phyloP scores from a whole-genome alignment of 1,284 basidiomycete species.

The Agroathelia rolfsii region DNA sequence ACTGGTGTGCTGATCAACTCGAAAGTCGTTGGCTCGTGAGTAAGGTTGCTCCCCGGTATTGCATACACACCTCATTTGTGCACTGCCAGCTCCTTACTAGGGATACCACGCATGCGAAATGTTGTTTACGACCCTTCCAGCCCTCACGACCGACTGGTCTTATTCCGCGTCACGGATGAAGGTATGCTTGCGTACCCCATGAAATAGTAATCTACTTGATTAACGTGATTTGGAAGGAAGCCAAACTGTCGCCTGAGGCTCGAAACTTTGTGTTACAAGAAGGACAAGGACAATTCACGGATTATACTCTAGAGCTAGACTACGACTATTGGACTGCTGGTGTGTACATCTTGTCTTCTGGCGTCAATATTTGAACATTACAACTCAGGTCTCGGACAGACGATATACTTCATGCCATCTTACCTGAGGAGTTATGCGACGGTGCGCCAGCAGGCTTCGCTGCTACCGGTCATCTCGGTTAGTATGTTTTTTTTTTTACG shows the following conservation, averaged over 20 bases:
- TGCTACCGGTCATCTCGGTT: conserved; percentile 85
- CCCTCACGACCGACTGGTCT: conserved; percentile 43
- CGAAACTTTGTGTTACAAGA: conserved; percentile 44
- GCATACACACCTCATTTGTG: too few relatives aligned
- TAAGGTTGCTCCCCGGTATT: conserved; percentile 2
- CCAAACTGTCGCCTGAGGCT: conserved; percentile 49
- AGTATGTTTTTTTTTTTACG: too few relatives aligned
- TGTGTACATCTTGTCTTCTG: conserved; percentile 25
- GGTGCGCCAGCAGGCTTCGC: conserved; percentile 85
- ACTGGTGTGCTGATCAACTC: conserved; percentile 49
- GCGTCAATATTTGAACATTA: not conserved
- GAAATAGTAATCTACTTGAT: conserved; percentile 11
- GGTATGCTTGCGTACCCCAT: conserved; percentile 31
- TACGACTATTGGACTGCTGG: conserved; percentile 85
- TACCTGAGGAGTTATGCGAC: conserved; percentile 70
- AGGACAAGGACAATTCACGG: conserved; percentile 43
- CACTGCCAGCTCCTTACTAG: conserved; percentile 40
- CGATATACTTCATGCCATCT: conserved; percentile 70
- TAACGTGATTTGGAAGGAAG: conserved; percentile 40
- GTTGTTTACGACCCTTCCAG: conserved; percentile 45
- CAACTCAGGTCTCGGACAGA: conserved; percentile 34
- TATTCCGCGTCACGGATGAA: conserved; percentile 50
- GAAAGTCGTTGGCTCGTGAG: conserved; percentile 22
- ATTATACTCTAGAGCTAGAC: conserved; percentile 53
- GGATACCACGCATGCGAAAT: conserved; percentile 55